These are phyloP conservation scores for Orbilia brochopaga DNA, from an alignment of 2,329 filamentous ascomycete species.

Conservation along the genomic window DNA sequence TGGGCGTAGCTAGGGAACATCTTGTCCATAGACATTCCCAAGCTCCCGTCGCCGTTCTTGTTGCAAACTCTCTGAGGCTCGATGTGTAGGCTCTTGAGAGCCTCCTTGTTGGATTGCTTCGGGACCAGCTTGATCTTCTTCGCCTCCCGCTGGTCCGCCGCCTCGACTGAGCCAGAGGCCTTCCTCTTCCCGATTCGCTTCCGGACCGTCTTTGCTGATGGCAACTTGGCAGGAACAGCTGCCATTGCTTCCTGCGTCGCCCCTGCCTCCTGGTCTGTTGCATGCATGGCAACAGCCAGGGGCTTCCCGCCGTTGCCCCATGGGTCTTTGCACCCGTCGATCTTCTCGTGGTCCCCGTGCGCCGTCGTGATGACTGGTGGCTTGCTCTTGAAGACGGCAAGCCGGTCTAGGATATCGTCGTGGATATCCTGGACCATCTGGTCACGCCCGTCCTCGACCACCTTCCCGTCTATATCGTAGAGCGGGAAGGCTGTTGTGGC, in stretches of 20 bases:
- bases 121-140: constrained; percentile 18
- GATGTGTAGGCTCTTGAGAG: constrained; percentile 58
- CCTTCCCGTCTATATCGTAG: constrained; percentile 79
- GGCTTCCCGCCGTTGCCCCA: constrained; percentile 72
- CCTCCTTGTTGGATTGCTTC: constrained; percentile 15
- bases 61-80: constrained; percentile 72
- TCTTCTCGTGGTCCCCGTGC: constrained; percentile 79
- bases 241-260: no score
- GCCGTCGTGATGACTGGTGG: constrained; percentile 72
- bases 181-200: constrained; percentile 47
- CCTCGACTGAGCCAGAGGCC: constrained; percentile 50
- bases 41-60: constrained; percentile 69
- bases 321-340: constrained; percentile 82
- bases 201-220: constrained; percentile 22
- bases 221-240: no score
- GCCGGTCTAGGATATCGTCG: constrained; percentile 91
- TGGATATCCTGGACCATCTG: constrained; percentile 86
- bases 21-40: constrained; percentile 90
- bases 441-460: constrained; percentile 80
- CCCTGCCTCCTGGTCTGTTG: not conserved
- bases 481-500: constrained; percentile 76
- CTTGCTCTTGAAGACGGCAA: constrained; percentile 88
- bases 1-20: constrained; percentile 86
- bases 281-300: constrained; percentile 62
- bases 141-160: constrained; percentile 9